Percentiles rank a stretch among this genome's conserved stretches.
Evolutionary conservation across 116 monocot species (phyloP).

Genomic region (Zostera marina): DNA sequence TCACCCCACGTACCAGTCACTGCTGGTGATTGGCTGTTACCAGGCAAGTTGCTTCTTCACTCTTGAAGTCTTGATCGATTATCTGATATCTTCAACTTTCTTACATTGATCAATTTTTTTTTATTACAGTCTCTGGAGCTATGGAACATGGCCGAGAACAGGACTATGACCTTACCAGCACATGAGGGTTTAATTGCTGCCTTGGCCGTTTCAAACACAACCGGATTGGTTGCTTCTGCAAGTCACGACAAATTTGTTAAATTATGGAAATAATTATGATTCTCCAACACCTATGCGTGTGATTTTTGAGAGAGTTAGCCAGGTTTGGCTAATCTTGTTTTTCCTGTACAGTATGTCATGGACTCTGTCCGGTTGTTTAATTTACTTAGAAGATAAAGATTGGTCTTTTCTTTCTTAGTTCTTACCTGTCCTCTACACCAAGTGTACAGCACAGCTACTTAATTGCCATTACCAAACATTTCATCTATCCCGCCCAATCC

Average conservation of each 20-base stretch:
- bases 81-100: not conserved
- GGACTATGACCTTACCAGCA: constrained; percentile 45
- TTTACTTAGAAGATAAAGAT: too few species aligned
- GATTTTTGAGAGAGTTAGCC: too few species aligned
- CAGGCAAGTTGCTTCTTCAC: constrained; percentile 33
- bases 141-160: constrained; percentile 67
- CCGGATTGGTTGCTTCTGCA: constrained; percentile 59
- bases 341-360: too few species aligned
- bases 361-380: too few species aligned
- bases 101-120: too few species aligned
- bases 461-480: too few species aligned
- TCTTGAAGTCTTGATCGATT: not conserved
- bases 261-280: constrained; percentile 46
- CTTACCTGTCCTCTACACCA: too few species aligned
- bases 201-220: constrained; percentile 44
- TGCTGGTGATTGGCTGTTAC: constrained; percentile 82
- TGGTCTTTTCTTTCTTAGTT: too few species aligned
- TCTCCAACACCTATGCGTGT: too few species aligned
- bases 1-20: constrained; percentile 54
- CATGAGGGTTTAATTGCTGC: constrained; percentile 63
- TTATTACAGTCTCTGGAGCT: constrained; percentile 61
- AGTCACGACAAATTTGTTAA: constrained; percentile 75
- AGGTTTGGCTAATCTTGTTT: too few species aligned
- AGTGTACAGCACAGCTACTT: too few species aligned
- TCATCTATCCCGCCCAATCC: too few species aligned